Evolutionary conservation across 2,329 filamentous ascomycete genomes (phyloP).

Genomic region (Botrytis aclada): DNA sequence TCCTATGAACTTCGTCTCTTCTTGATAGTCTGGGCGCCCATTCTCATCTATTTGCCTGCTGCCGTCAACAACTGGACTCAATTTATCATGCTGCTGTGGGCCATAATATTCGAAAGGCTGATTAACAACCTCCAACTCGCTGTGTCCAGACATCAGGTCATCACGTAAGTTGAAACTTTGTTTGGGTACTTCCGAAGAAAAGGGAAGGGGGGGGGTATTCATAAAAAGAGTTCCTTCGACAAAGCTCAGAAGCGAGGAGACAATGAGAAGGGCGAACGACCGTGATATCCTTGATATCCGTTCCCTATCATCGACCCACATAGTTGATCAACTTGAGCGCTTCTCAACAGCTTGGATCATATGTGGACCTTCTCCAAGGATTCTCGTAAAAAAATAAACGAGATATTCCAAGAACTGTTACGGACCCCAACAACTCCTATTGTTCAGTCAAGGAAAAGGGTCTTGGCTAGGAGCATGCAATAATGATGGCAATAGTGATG

Average conservation of each 20-base stretch:
- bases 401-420: neutral
- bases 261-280: neutral
- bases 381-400: neutral
- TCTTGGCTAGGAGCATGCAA: neutral
- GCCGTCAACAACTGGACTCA: neutral
- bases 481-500: neutral
- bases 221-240: neutral
- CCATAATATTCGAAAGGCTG: constrained; percentile 12
- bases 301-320: constrained; percentile 1
- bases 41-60: neutral
- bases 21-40: neutral
- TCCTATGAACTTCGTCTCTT: constrained; percentile 13
- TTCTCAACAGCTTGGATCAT: constrained; percentile 6
- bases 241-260: neutral
- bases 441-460: neutral
- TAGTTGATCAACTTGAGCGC: constrained; percentile 9
- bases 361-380: neutral
- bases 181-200: neutral
- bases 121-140: constrained; percentile 7
- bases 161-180: constrained; percentile 3
- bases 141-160: constrained; percentile 15
- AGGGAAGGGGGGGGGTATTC: neutral
- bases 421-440: neutral
- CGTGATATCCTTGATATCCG: neutral
- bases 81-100: neutral